These are phyloP conservation scores for Trichaptum fuscoviolaceum DNA, from an alignment of 768 basidiomycete species.

Conservation along the genomic window DNA sequence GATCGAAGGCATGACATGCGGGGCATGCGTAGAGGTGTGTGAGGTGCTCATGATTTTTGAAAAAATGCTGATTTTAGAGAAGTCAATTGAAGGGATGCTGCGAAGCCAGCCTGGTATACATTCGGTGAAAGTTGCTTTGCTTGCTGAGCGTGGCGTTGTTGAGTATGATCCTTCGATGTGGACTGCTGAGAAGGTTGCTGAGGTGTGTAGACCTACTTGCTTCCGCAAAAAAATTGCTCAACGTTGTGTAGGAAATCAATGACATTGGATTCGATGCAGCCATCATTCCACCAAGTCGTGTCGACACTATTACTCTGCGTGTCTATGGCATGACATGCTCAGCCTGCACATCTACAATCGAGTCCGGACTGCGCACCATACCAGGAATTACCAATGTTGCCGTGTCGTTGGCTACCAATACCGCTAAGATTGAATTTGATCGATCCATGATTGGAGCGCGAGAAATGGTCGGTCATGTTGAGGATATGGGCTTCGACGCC, in stretches of 20 bases:
- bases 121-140: slow-evolving; percentile 90
- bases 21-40: slow-evolving; percentile 80
- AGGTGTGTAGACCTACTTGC: slow-evolving; percentile 40
- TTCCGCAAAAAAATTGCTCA: background rate
- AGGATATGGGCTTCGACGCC: slow-evolving; percentile 88
- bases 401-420: slow-evolving; percentile 72
- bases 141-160: slow-evolving; percentile 88
- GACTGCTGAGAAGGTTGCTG: slow-evolving; percentile 74
- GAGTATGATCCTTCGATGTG: slow-evolving; percentile 85
- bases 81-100: slow-evolving; percentile 86
- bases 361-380: slow-evolving; percentile 57
- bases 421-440: slow-evolving; percentile 73
- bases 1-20: slow-evolving; percentile 89
- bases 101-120: slow-evolving; percentile 82
- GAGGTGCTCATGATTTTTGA: no score
- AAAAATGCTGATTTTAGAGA: slow-evolving; percentile 4
- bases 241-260: slow-evolving; percentile 68
- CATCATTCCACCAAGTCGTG: slow-evolving; percentile 56
- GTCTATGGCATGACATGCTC: slow-evolving; percentile 92
- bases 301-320: slow-evolving; percentile 67
- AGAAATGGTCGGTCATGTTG: slow-evolving; percentile 84
- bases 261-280: slow-evolving; percentile 92
- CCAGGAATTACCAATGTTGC: slow-evolving; percentile 72
- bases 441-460: slow-evolving; percentile 66
- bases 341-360: slow-evolving; percentile 73